These are phyloP conservation scores for Aspergillus heteromorphus DNA, from an alignment of 495 filamentous ascomycete species.

Conservation along the genomic window DNA sequence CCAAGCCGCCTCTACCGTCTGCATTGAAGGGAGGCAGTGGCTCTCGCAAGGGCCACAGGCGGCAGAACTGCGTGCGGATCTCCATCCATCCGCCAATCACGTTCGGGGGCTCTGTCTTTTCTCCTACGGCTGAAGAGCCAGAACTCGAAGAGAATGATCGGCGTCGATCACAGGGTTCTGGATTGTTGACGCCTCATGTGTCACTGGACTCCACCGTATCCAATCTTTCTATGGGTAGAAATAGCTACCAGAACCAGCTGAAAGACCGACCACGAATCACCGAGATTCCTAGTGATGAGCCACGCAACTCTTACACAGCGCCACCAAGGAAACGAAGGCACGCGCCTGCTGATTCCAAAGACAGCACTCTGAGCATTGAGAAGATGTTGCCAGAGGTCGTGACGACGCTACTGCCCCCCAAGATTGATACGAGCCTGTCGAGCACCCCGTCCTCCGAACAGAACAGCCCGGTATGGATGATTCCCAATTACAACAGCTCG, in stretches of 20 bases:
- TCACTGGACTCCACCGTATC: slow-evolving; percentile 17
- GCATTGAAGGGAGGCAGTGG: slow-evolving; percentile 35
- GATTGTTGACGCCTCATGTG: slow-evolving; percentile 16
- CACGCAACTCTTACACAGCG: slow-evolving; percentile 10
- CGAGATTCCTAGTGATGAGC: slow-evolving; percentile 17
- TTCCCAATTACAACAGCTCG: slow-evolving; percentile 18
- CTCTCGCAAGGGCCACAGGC: slow-evolving; percentile 38
- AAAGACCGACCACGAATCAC: slow-evolving; percentile 5
- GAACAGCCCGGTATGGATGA: slow-evolving; percentile 24
- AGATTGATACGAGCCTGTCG: slow-evolving; percentile 17
- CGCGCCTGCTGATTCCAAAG: slow-evolving; percentile 7
- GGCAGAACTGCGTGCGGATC: slow-evolving; percentile 47
- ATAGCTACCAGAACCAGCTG: slow-evolving; percentile 7
- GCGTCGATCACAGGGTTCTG: slow-evolving; percentile 10
- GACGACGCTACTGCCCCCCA: slow-evolving; percentile 21
- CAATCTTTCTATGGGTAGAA: slow-evolving; percentile 15
- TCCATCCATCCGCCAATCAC: slow-evolving; percentile 41
- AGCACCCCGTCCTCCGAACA: slow-evolving; percentile 35
- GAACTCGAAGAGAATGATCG: slow-evolving; percentile 29
- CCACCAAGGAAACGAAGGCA: slow-evolving; percentile 25
- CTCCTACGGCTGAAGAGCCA: slow-evolving; percentile 34
- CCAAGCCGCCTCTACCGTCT: slow-evolving; percentile 26
- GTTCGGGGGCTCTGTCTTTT: slow-evolving; percentile 31
- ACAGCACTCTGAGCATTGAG: slow-evolving; percentile 2
- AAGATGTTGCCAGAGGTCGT: slow-evolving; percentile 24